These are phyloP conservation scores for Penicillium cataractarum DNA, from an alignment of 495 filamentous ascomycete genomes.

Conservation along the genomic window DNA sequence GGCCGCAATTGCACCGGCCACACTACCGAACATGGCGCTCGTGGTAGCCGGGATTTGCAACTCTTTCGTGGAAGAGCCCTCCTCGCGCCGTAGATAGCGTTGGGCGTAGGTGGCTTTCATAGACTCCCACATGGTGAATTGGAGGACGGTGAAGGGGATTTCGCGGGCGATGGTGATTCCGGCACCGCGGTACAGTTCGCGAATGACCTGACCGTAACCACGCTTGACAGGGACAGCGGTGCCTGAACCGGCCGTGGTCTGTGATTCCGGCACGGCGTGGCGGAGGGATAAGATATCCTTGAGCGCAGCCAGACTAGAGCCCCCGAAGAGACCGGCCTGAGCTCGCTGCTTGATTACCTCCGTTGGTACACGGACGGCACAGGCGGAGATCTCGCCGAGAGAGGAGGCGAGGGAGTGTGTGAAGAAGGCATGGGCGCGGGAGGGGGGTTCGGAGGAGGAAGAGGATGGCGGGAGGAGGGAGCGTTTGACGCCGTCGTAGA, in stretches of 20 bases:
- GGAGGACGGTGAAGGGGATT: constrained; percentile 94
- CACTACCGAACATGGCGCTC: constrained; percentile 82
- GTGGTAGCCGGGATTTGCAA: constrained; percentile 68
- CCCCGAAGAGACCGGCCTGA: constrained; percentile 75
- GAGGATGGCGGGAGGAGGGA: constrained; percentile 43
- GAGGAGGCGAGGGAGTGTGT: constrained; percentile 87
- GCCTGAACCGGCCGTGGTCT: constrained; percentile 10
- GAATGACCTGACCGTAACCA: constrained; percentile 63
- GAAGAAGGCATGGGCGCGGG: constrained; percentile 43
- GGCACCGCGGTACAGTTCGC: constrained; percentile 89
- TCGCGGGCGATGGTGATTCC: constrained; percentile 90
- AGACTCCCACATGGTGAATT: constrained; percentile 96
- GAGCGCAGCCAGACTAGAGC: constrained; percentile 58
- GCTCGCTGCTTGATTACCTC: constrained; percentile 97
- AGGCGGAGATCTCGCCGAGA: constrained; percentile 89
- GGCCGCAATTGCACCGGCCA: constrained; percentile 84
- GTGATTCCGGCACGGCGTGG: constrained; percentile 24
- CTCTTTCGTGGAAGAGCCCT: neutral
- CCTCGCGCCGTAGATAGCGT: constrained; percentile 31
- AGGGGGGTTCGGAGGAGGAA: constrained; percentile 24
- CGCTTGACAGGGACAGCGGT: constrained; percentile 21
- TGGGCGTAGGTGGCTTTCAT: constrained; percentile 67
- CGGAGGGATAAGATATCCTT: constrained; percentile 65
- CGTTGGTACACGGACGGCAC: constrained; percentile 89
- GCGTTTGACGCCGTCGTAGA: constrained; percentile 83